phyloP scores from a whole-genome alignment of 345 rosid genomes.

The Eucalyptus dawsonii region DNA sequence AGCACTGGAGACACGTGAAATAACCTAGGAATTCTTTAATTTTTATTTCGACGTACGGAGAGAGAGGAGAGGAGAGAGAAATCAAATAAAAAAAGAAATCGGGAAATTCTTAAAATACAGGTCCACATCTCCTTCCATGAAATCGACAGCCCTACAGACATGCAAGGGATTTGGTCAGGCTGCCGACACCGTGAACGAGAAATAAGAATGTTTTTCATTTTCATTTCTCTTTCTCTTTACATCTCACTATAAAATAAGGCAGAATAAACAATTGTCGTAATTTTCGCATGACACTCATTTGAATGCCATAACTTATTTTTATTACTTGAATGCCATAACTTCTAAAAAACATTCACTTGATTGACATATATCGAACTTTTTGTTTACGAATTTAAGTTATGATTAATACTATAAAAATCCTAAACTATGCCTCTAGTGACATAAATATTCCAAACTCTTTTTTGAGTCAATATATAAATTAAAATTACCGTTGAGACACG shows the following conservation, averaged over 20 bases:
- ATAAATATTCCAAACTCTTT: too few relatives aligned
- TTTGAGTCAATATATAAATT: too few relatives aligned
- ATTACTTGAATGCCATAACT: too few relatives aligned
- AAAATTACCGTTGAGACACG: too few relatives aligned
- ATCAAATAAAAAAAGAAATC: neutral
- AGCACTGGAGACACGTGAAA: neutral
- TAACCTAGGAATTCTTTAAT: neutral
- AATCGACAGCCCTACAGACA: neutral
- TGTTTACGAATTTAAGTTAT: too few relatives aligned
- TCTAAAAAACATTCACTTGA: neutral
- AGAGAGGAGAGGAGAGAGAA: too few relatives aligned
- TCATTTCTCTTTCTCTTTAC: neutral
- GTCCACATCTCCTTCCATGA: neutral
- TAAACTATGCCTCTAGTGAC: too few relatives aligned
- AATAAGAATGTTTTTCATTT: neutral
- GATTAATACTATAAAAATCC: too few relatives aligned
- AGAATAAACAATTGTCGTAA: accelerated
- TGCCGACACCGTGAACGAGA: neutral
- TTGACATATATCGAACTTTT: too few relatives aligned
- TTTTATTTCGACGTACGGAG: neutral
- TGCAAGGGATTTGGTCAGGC: neutral
- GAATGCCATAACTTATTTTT: too few relatives aligned
- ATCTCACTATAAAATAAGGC: neutral
- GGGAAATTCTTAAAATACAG: neutral
- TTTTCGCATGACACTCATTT: too few relatives aligned